Conservation (phyloP, 2,329 filamentous ascomycete species). For the Aspergillus hiratsukae region DNA sequence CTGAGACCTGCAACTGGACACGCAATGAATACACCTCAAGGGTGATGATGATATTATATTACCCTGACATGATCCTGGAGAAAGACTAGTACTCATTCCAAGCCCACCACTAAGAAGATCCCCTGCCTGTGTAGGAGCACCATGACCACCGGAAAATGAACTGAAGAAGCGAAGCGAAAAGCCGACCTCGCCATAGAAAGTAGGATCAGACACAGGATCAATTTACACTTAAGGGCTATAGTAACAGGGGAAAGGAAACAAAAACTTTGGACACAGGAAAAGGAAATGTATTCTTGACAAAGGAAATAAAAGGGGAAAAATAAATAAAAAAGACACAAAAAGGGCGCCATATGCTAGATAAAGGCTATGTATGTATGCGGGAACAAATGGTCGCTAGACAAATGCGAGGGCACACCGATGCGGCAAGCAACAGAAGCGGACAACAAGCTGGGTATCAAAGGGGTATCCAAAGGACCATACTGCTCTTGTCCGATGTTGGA, state of each 20-base stretch:
- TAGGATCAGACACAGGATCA: neutral
- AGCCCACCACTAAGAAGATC: neutral
- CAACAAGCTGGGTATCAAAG: slow-evolving; percentile 20
- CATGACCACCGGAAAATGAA: neutral
- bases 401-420: slow-evolving; percentile 21
- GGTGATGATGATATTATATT: slow-evolving; percentile 6
- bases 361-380: slow-evolving; percentile 21
- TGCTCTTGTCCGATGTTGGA: slow-evolving; percentile 24
- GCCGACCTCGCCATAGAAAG: neutral
- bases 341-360: slow-evolving; percentile 4
- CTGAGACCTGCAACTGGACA: no score
- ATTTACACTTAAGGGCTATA: slow-evolving; percentile 1
- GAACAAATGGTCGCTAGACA: slow-evolving; percentile 14
- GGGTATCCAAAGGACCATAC: slow-evolving; percentile 38
- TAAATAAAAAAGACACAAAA: neutral
- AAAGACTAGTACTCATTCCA: neutral
- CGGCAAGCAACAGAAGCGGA: neutral
- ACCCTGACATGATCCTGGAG: slow-evolving; percentile 2
- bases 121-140: neutral
- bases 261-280: neutral
- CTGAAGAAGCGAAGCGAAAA: neutral
- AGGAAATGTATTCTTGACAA: slow-evolving; percentile 3
- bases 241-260: neutral
- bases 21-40: neutral
- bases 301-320: slow-evolving; percentile 1